phyloP scores from a whole-genome alignment of 441 rosid genomes.

The Codiaeum variegatum region DNA sequence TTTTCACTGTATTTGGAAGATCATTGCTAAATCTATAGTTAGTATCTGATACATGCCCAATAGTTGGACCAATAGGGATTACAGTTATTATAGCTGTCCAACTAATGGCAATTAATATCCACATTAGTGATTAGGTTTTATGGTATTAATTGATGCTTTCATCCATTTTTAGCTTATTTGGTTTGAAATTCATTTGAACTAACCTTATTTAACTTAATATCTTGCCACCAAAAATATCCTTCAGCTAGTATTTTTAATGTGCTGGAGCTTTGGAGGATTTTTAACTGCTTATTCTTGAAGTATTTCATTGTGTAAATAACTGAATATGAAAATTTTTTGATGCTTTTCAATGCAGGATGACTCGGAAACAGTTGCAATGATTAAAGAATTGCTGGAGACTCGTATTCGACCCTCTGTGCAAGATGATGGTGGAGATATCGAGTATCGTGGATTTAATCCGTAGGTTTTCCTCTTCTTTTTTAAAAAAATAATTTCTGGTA shows the following conservation, averaged over 20 bases:
- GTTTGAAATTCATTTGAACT: not conserved
- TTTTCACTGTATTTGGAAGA: not conserved
- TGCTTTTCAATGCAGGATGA: slow-evolving; percentile 58
- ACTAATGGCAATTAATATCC: not conserved
- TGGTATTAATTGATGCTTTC: not conserved
- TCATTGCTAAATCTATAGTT: not conserved
- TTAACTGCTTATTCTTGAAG: not conserved
- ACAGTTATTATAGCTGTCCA: not conserved
- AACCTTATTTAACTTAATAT: not conserved
- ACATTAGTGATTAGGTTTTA: not conserved
- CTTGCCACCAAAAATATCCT: not conserved
- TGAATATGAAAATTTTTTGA: not conserved
- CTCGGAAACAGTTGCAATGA: slow-evolving; percentile 96
- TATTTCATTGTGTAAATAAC: not conserved
- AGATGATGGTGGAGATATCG: slow-evolving; percentile 98
- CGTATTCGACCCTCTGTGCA: slow-evolving; percentile 97
- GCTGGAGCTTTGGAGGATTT: slow-evolving; percentile 2
- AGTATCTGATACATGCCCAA: not conserved
- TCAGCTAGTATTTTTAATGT: too few relatives aligned
- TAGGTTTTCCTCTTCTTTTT: slow-evolving; percentile 35
- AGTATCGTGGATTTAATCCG: slow-evolving; percentile 78
- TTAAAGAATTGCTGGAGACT: slow-evolving; percentile 92
- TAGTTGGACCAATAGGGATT: not conserved
- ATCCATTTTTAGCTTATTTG: not conserved
- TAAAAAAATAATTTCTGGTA: not conserved